Percentiles rank a stretch among this genome's conserved stretches.
These are phyloP conservation scores for Eucalyptus lansdowneana DNA, from an alignment of 345 rosid species.

Conservation along the genomic window DNA sequence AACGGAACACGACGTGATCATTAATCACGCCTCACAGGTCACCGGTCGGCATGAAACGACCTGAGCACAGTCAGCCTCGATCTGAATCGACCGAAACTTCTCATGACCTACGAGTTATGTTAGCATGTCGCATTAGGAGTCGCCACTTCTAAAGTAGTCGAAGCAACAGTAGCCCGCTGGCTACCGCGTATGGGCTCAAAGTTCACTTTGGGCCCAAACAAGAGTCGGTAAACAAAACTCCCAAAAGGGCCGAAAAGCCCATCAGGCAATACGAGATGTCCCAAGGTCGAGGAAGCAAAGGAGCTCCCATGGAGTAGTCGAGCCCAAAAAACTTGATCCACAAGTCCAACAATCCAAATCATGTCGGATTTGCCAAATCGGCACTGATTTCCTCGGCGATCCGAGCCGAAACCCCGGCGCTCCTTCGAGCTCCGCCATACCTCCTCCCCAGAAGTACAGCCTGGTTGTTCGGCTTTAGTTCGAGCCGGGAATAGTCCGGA, in stretches of 20 bases:
- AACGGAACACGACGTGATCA: not conserved
- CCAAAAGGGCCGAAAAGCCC: not conserved
- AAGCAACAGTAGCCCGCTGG: not conserved
- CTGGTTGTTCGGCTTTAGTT: too few species aligned
- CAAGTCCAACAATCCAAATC: not conserved
- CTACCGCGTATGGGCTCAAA: not conserved
- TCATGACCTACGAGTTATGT: not conserved
- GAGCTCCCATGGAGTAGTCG: not conserved
- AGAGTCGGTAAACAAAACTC: not conserved
- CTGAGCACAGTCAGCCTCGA: not conserved
- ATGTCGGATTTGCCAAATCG: not conserved
- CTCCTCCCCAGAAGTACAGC: too few species aligned
- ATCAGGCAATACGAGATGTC: not conserved
- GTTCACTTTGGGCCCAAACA: not conserved
- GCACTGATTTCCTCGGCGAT: too few species aligned
- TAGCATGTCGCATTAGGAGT: not conserved
- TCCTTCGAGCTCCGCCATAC: too few species aligned
- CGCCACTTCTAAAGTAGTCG: not conserved
- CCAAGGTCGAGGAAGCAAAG: not conserved
- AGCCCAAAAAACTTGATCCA: not conserved
- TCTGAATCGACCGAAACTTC: not conserved
- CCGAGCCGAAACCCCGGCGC: too few species aligned
- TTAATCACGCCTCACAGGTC: not conserved
- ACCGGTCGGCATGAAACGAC: not conserved
- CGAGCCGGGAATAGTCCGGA: too few species aligned